Base-by-base conservation (phyloP, 768 basidiomycete species). In the Lactarius indigo region DNA sequence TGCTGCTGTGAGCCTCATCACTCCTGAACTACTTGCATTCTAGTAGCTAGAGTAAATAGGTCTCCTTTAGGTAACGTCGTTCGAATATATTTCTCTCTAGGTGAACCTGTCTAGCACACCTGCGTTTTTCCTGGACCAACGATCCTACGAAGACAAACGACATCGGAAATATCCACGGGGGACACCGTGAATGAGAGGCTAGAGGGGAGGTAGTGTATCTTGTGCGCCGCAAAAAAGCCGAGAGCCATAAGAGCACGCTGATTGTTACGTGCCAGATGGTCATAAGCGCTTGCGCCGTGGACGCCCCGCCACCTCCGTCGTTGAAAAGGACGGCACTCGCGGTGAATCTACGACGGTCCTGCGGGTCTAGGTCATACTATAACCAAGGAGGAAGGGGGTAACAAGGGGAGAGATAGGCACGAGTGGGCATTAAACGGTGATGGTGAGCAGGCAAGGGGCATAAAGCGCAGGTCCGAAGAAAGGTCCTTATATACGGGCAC, bases 381-480 rank as follows among this genome's bases (percentile, higher is more conserved):
- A 4, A 50, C 1, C 3, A 50, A 13, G 9, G n/a, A 26, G 12
- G 13, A 12, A n/a, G 13, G n/a, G 7, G 44, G 44, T 42, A 8
- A 44, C 18, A 44, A 2, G 18, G n/a, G 10, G n/a, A 5, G n/a
- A 10, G n/a, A 47, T 23, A 26, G 23, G 12, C 1, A 13, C 6
- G 23, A 26, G 5, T 10, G 15, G 10, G 47, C 13, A n/a, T 10
- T 0, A 12, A 47, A 47, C 9, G 20, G 37, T 64, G 63, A 42
- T 23, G 57, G 63, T 58, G 6, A 7, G 23, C 33, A 58, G 33
- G 39, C 57, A 64, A 64, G 57, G 44, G 47, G 20, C n/a, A 57
- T 30, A 30, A 18, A 30, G 23, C 23, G 3, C 42, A 57, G 30
- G 55, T 57, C n/a, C 17, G 9, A 57, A 56, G 28, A 31, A n/a